Evolutionary conservation across 2,329 filamentous ascomycete genomes (phyloP), one percentile per base, ranked within the genome.

Genomic region (Claviceps digitariae): DNA sequence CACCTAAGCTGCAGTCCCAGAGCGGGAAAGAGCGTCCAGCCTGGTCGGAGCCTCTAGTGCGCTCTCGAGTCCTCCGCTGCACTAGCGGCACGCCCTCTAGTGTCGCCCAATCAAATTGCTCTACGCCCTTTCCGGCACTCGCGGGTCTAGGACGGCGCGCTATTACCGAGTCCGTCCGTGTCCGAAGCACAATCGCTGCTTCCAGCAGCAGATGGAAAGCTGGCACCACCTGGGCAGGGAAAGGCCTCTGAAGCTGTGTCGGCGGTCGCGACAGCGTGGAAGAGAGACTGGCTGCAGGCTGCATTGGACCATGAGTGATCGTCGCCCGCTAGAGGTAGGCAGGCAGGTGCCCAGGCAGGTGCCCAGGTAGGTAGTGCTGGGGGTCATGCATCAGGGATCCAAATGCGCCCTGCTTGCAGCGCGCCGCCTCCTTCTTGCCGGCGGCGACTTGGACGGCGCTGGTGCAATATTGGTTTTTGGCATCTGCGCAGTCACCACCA

Each of bases 91-190:
- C 52, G 1, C 45, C 38, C 20, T 43, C n/a, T 20, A 10, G n/a
- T n/a, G n/a, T n/a, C n/a, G n/a, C n/a, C 43, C 23, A 23, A 23
- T 25, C 43, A 44, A 25, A 7, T 21, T 31, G n/a, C 23, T 31
- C 49, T 54, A 54, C 38, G 23, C 53, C 49, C 21, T 54, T 54
- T 54, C 53, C 53, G 53, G 53, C 53, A 54, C 21, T 52, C 45
- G 20, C 15, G 27, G 27, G 52, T 31, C 27, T 44, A 49, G 27
- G 38, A 46, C 45, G 21, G 23, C 31, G n/a, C 23, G 47, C 48
- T 41, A 54, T 44, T 54, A 41, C 53, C 46, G 20, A 47, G 45
- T 36, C 38, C 21, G 50, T 52, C 31, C 44, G 34, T 41, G 8
- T 52, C 25, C 25, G 50, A 40, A n/a, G 21, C 20, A 46, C 17